Base-by-base conservation (phyloP, 2,329 filamentous ascomycete genomes). In the Decorospora gaudefroyi region DNA sequence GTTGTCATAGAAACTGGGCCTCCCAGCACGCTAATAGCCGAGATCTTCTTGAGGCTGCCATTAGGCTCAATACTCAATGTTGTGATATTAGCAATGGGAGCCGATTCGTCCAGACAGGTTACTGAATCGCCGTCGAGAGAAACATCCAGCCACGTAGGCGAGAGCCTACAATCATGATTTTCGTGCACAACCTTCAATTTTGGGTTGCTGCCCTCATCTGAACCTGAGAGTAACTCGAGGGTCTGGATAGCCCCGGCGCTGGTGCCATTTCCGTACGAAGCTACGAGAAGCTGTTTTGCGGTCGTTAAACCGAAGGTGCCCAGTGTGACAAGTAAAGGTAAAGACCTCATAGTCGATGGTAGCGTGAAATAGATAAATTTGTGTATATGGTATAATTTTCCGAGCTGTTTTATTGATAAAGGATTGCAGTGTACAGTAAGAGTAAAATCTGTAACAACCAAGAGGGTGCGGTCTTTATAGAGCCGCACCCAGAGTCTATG, bases 41-140 rank as follows among this genome's bases (percentile, higher is more conserved):
- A 61, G 19, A 70, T 53, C 25, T 61, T 48, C 7, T 62, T 68
- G 5, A 78, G 49, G 6, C 51, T 67, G 17, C 76, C 75, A 51
- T 74, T 65, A 13, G 39, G 11, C 18, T 31, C 26, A 34, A 46
- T 25, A 11, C 28, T 32, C 26, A 46, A 42, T 9, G 40, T 46
- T 19, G 43, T 46, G 13, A 46, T 8, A 53, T 36, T 56, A 51
- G 44, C 86, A 65, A 1, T 75, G 73, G 36, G 79, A 80, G 49
- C 79, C 74, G 62, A 79, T 71, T 87, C 84, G 53, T 87, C 78
- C 30, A 81, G 57, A 66, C 83, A 86, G 69, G 80, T 83, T 8
- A 87, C 70, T 9, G 75, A 64, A 15, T 72, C 71, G 48, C 76
- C 73, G 31, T 70, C 59, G 44, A 72, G 65, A 59, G 83, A 78